Conservation (phyloP, 129 eudicot species). For the Saussurea involucrata region DNA sequence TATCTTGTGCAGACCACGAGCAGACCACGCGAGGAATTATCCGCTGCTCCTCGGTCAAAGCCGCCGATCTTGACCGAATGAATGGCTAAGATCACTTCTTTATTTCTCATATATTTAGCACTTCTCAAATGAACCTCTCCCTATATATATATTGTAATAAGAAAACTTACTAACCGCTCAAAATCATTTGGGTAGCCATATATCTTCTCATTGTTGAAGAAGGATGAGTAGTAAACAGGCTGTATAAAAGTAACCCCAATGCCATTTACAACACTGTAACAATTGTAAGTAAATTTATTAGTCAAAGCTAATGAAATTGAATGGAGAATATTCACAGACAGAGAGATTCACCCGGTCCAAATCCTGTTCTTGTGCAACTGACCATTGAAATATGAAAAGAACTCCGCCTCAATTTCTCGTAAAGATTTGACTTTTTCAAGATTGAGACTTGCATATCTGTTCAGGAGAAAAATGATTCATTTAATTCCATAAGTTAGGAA, state of each 20-base stretch:
- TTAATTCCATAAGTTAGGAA: not conserved
- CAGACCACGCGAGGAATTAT: no score
- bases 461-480: not conserved
- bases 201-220: constrained; percentile 49
- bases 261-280: constrained; percentile 66
- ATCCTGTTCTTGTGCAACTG: constrained; percentile 56
- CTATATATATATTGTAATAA: not conserved
- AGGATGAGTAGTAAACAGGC: constrained; percentile 58
- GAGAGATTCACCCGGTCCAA: constrained; percentile 65
- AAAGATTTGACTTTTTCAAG: constrained; percentile 51
- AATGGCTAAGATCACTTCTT: no score
- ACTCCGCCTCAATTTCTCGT: constrained; percentile 51
- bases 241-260: constrained; percentile 68
- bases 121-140: not conserved
- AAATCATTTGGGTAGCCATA: constrained; percentile 66
- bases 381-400: constrained; percentile 59
- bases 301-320: not conserved
- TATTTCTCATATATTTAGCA: no score
- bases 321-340: not conserved
- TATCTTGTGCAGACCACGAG: no score
- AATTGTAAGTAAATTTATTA: constrained; percentile 5
- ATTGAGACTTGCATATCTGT: constrained; percentile 61
- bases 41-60: no score
- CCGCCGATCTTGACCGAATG: no score
- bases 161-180: constrained; percentile 48